Evolutionary conservation across 1,139 yeast genomes (phyloP), one percentile per base, ranked within the genome.

Genomic region (Geotrichum klebahnii): DNA sequence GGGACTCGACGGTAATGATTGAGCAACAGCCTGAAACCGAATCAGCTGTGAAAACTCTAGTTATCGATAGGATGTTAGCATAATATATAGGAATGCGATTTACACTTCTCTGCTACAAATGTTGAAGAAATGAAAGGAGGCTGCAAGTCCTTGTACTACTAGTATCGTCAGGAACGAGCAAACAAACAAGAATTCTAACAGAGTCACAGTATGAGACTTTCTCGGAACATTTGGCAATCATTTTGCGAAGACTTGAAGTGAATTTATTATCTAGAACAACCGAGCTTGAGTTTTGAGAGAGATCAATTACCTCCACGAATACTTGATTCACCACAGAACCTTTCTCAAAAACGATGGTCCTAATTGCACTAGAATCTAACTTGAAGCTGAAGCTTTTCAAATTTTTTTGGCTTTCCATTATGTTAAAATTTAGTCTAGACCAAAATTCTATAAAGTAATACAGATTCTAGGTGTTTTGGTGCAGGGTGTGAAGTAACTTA

Each of bases 1-100:
- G 23, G n/a, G 52, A 48, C 14, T 48, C 48, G 4, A 48, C 52
- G 5, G 38, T 31, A 2, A 48, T 19, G 2, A 39, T 41, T 5
- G 48, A 43, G 33, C 48, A 44, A 14, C 52, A 48, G 3, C 48
- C 45, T 6, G 51, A 36, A 5, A 48, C 22, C 10, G 48, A 37
- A 44, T 48, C 52, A 8, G 48, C 48, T 5, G 10, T 23, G 32
- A 38, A 48, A 1, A 48, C 46, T 22, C 52, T 48, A 38, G 12
- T 16, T 14, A 8, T 32, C 9, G 26, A 29, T 31, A 35, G 43
- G 19, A 24, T 19, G 31, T 39, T 10, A 39, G 43, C 20, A 39
- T 10, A 9, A 17, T 20, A 20, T 20, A n/a, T 16, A 20, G 3
- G 17, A 2, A 24, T 39, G 28, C 6, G 37, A 10, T 19, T 16